These are phyloP conservation scores for Scortechinia acanthostroma DNA, from an alignment of 2,329 filamentous ascomycete species.

Conservation along the genomic window DNA sequence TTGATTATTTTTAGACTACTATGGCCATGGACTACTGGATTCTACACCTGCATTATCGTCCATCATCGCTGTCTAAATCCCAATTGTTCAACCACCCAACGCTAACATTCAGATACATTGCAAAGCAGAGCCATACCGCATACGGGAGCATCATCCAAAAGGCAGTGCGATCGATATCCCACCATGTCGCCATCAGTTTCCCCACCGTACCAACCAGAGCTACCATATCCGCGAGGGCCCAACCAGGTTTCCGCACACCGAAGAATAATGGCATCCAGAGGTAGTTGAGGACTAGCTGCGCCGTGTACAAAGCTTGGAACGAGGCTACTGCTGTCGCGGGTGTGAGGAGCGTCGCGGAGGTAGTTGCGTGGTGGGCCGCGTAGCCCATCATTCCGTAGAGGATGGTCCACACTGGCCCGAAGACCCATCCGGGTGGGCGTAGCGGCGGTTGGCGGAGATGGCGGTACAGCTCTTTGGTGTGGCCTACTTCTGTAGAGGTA, in stretches of 20 bases:
- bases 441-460: slow-evolving; percentile 62
- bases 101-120: slow-evolving; percentile 73
- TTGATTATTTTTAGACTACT: too few relatives aligned
- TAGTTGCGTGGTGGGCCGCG: slow-evolving; percentile 73
- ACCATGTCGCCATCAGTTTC: slow-evolving; percentile 73
- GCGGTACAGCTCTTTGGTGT: slow-evolving; percentile 42
- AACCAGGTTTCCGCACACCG: slow-evolving; percentile 62
- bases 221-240: slow-evolving; percentile 70
- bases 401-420: slow-evolving; percentile 59
- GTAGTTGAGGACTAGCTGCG: slow-evolving; percentile 79
- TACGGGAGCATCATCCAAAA: slow-evolving; percentile 76
- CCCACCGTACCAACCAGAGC: slow-evolving; percentile 65
- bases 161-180: slow-evolving; percentile 63
- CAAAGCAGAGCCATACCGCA: slow-evolving; percentile 78
- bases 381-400: slow-evolving; percentile 82
- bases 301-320: slow-evolving; percentile 70
- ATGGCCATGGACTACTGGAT: too few relatives aligned
- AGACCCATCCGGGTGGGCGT: slow-evolving; percentile 51
- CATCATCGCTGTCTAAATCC: too few relatives aligned
- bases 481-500: too few relatives aligned
- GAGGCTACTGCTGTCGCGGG: slow-evolving; percentile 47
- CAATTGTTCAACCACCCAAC: slow-evolving; percentile 64
- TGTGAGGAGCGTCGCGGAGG: slow-evolving; percentile 43
- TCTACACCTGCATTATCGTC: too few relatives aligned
- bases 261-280: slow-evolving; percentile 94